Evolutionary conservation across 257 asterid species (phyloP), one percentile per base, ranked within the genome.

Genomic region (Lavandula angustifolia): DNA sequence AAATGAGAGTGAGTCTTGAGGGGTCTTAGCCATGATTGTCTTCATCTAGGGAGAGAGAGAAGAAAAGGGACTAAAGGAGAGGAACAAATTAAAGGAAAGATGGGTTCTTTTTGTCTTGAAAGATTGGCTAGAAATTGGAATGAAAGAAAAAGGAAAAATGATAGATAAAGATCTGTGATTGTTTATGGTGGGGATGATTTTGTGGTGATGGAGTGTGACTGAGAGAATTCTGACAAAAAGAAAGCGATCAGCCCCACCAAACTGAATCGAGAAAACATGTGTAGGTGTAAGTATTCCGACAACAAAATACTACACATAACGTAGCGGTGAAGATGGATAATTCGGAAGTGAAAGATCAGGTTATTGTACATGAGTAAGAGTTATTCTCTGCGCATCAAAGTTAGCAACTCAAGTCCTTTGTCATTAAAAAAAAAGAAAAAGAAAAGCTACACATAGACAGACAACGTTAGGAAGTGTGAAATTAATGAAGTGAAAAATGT

Each of bases 181-280:
- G 66, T 33, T 40, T 3, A 33, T 57, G 14, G 62, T 29, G 68
- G 66, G 66, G 63, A 64, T 62, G 57, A 72, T 40, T 75, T 47
- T 79, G 32, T 47, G 47, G n/a, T n/a, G n/a, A 22, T 22, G 27
- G 27, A 22, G 34, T 60, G 27, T 22, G 63, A 51, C 60, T 10
- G 53, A 60, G 62, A 40, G 73, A 22, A 22, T 22, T 22, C 27
- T 22, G 27, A 78, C 83, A 87, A 82, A 22, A 81, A 74, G 85
- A 82, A 54, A 92, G 83, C 79, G 74, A 84, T 68, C 92, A 77
- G 86, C 70, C 88, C 79, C 80, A 87, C 87, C 89, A 73, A 86
- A 73, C 67, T 74, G 70, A 32, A 70, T 53, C 64, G 65, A 67
- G 73, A 80, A 58, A 62, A 61, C 53, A 35, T 53, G 32, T 41